A percentile compares a stretch with the other conserved stretches of the same genome.
Evolutionary conservation across 1,284 basidiomycete genomes (phyloP).

Genomic region (Marasmius oreades): DNA sequence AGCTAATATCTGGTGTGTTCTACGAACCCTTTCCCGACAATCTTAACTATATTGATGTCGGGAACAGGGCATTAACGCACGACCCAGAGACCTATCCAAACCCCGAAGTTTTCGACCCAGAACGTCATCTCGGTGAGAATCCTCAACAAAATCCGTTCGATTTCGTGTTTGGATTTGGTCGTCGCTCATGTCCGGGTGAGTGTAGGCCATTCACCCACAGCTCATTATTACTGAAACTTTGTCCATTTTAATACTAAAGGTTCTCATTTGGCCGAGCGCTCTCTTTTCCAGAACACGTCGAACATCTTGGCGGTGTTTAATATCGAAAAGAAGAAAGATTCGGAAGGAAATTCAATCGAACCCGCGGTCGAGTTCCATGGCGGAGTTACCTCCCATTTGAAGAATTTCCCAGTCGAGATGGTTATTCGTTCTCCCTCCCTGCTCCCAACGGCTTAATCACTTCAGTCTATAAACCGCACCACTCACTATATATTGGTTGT

Average conservation of each 20-base stretch:
- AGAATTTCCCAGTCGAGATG: neutral
- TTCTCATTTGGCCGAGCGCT: constrained; percentile 31
- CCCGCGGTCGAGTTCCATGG: neutral
- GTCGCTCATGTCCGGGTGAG: constrained; percentile 13
- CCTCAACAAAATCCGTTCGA: constrained; percentile 16
- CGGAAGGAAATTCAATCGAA: constrained; percentile 3
- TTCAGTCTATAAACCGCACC: too few species aligned
- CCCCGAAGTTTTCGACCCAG: constrained; percentile 23
- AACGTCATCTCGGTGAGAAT: constrained; percentile 17
- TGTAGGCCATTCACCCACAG: neutral
- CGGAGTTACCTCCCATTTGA: neutral
- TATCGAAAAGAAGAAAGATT: constrained; percentile 33
- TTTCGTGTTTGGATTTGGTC: constrained; percentile 21
- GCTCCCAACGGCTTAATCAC: neutral
- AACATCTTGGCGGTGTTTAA: constrained; percentile 36
- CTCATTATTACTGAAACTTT: neutral
- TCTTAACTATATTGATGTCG: neutral
- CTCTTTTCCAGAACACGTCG: constrained; percentile 30
- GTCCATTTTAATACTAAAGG: constrained; percentile 19
- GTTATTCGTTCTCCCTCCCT: neutral
- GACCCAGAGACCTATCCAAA: constrained; percentile 21
- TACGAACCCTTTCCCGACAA: too few species aligned
- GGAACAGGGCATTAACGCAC: constrained; percentile 21
- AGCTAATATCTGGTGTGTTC: constrained; percentile 4
- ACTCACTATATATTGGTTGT: too few species aligned